Base-by-base conservation (phyloP, 2,329 filamentous ascomycete genomes). In the Zasmidium citrigriseum region DNA sequence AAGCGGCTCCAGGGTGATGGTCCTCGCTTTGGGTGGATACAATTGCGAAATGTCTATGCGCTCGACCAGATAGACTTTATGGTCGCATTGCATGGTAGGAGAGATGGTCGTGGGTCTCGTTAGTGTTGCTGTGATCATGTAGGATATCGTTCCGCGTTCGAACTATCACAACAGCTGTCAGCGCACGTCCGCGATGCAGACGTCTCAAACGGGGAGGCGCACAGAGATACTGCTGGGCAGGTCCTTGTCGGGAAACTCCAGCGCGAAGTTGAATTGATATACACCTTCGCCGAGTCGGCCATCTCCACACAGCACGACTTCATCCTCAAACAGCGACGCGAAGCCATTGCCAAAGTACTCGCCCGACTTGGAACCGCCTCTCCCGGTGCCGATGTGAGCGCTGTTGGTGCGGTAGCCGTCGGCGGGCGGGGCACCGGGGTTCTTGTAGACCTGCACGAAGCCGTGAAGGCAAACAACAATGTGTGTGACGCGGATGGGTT, bases 191-290 rank as follows among this genome's bases (percentile, higher is more conserved):
- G 12, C 25, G 14, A 20, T 9, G 18, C 14, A 29, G 12, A 47
- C 11, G 11, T 23, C 23, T 41, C 16, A 16, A 21, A 25, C 45
- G 65, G 60, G 46, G 45, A 48, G 49, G 80, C 90, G 71, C 83
- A 97, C 93, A 77, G 96, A 93, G 70, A 99, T 93, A 73, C 93
- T 97, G 75, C 91, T 96, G n/a, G 90, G 90, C 58, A 95, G 76
- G 4, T 83, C 84, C 66, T 86, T 83, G 51, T 83, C 79, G 1
- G 89, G 88, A 64, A 91, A 90, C 57, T 87, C 78, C 62, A 91
- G 76, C 68, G 90, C 86, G 66, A 91, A 91, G 60, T 89, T 86
- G 73, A 95, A 95, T 73, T 92, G 87, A 70, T 91, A 93, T 65
- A 85, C 84, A 41, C 89, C 89, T 48, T 89, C 83, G 52, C 89